phyloP scores from a whole-genome alignment of 2,329 filamentous ascomycete genomes.

The Hypoxylon sp. region DNA sequence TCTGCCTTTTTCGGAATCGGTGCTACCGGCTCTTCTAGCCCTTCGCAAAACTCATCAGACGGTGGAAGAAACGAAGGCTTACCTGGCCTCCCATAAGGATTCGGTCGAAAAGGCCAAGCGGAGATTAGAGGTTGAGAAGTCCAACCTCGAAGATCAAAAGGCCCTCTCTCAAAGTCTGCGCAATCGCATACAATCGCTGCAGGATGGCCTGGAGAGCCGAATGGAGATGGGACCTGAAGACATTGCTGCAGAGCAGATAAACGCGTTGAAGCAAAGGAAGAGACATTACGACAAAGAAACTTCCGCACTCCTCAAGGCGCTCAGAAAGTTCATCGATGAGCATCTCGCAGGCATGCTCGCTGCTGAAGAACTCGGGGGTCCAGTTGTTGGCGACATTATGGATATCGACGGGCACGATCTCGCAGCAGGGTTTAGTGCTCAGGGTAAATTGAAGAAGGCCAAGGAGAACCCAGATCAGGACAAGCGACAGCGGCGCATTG shows the following conservation, averaged over 20 bases:
- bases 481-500: conserved; percentile 71
- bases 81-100: conserved; percentile 62
- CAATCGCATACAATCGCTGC: conserved; percentile 70
- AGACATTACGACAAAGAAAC: conserved; percentile 72
- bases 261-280: conserved; percentile 70
- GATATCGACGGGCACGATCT: conserved; percentile 72
- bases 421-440: conserved; percentile 70
- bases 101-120: conserved; percentile 60
- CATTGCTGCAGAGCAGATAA: conserved; percentile 72
- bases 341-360: conserved; percentile 81
- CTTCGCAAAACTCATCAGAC: conserved; percentile 75
- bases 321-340: conserved; percentile 78
- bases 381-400: conserved; percentile 81
- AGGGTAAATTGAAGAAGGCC: conserved; percentile 67
- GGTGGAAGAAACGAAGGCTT: conserved; percentile 72
- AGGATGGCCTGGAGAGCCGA: conserved; percentile 67
- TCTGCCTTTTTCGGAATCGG: conserved; percentile 75
- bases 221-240: conserved; percentile 72
- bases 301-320: conserved; percentile 69
- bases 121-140: conserved; percentile 65
- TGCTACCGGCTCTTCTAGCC: conserved; percentile 78
- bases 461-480: conserved; percentile 61
- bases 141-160: conserved; percentile 67
- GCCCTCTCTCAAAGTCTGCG: conserved; percentile 65
- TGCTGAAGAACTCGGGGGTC: conserved; percentile 85